phyloP scores from a whole-genome alignment of 2,329 filamentous ascomycete species.

The Hypoxylon sp. region DNA sequence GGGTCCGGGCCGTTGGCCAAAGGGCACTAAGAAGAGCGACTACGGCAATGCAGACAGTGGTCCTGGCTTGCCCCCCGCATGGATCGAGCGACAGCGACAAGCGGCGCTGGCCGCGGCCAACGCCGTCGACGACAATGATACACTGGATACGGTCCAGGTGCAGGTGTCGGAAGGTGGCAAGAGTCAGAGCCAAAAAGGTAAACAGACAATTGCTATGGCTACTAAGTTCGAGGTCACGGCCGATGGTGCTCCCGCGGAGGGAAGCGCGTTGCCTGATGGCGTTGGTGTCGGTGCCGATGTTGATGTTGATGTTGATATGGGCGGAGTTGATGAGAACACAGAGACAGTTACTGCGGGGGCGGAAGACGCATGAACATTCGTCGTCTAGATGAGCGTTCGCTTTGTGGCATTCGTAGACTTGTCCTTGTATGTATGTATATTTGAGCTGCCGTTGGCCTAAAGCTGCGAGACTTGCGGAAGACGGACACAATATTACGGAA shows the following conservation, averaged over 20 bases:
- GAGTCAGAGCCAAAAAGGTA: constrained; percentile 52
- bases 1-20: constrained; percentile 76
- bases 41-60: constrained; percentile 77
- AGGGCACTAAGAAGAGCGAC: constrained; percentile 77
- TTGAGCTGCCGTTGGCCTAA: neutral
- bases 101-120: constrained; percentile 29
- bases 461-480: constrained; percentile 2
- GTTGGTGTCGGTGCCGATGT: constrained; percentile 22
- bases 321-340: constrained; percentile 17
- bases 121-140: constrained; percentile 48
- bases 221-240: constrained; percentile 44
- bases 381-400: neutral
- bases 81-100: constrained; percentile 58
- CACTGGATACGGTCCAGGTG: constrained; percentile 56
- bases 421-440: constrained; percentile 22
- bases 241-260: neutral
- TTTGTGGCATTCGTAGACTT: constrained; percentile 4
- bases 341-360: constrained; percentile 29
- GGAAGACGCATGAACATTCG: constrained; percentile 24
- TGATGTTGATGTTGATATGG: constrained; percentile 31
- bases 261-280: neutral
- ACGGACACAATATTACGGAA: neutral
- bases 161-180: constrained; percentile 56
- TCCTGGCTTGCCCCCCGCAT: constrained; percentile 73
- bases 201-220: constrained; percentile 45